A percentile compares a stretch with the other conserved stretches of the same genome.
phyloP scores from a whole-genome alignment of 768 basidiomycete species.

The Psilocybe cubensis region DNA sequence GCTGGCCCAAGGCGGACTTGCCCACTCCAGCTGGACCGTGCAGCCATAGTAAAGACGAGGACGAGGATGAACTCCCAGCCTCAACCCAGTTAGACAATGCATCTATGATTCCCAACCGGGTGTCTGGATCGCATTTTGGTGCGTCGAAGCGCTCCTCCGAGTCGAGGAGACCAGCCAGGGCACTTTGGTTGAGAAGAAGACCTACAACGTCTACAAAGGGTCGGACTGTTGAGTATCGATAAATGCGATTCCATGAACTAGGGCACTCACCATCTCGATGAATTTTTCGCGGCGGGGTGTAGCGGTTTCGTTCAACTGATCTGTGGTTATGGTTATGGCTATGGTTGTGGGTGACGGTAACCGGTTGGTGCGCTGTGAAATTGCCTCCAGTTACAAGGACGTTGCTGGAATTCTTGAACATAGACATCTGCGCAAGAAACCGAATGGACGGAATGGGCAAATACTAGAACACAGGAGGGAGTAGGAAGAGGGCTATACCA shows the following conservation, averaged over 20 bases:
- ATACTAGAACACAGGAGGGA: too few species aligned
- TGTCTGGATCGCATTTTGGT: slow-evolving; percentile 23
- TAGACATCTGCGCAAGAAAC: too few species aligned
- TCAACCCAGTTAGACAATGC: slow-evolving; percentile 5
- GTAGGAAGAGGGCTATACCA: too few species aligned
- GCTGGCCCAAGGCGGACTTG: slow-evolving; percentile 32
- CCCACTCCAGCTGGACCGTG: slow-evolving; percentile 30
- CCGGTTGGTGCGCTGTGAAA: neutral
- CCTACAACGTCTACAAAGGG: too few species aligned
- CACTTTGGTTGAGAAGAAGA: too few species aligned
- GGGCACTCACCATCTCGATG: too few species aligned
- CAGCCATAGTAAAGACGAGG: slow-evolving; percentile 19
- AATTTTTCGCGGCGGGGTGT: slow-evolving; percentile 1
- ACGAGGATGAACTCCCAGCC: slow-evolving; percentile 2
- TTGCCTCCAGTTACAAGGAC: neutral
- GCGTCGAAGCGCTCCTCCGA: too few species aligned
- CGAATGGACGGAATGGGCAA: too few species aligned
- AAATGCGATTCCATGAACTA: too few species aligned
- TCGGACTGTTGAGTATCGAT: too few species aligned
- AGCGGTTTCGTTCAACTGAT: neutral
- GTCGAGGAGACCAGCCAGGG: too few species aligned
- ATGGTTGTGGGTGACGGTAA: neutral
- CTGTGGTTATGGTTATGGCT: neutral
- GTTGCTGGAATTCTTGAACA: neutral
- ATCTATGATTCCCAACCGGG: slow-evolving; percentile 16